A percentile compares a stretch with the other conserved stretches of the same genome.
phyloP scores from a whole-genome alignment of 805 yeast genomes.

The Cyberlindnera euphorbiiphila region DNA sequence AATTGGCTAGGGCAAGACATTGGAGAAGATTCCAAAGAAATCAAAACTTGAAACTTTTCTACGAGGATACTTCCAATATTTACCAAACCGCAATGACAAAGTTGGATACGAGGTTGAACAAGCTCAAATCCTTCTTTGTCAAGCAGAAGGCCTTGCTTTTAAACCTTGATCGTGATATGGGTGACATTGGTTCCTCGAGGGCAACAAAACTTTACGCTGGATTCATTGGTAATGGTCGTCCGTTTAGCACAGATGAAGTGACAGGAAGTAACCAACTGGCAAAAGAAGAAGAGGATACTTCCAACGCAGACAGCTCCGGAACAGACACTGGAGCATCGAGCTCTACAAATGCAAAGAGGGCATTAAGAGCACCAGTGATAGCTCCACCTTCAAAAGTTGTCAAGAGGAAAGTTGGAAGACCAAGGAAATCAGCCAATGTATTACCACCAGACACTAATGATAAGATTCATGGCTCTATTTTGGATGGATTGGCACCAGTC shows the following conservation, averaged over 20 bases:
- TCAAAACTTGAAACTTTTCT: constrained; percentile 25
- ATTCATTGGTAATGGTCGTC: constrained; percentile 16
- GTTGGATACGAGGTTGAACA: constrained; percentile 29
- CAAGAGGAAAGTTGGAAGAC: constrained; percentile 4
- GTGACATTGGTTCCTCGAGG: constrained; percentile 29
- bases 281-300: constrained; percentile 1
- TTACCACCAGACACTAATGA: background rate
- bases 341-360: background rate
- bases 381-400: background rate
- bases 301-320: constrained; percentile 15
- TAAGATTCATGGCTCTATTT: constrained; percentile 13
- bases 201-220: constrained; percentile 32
- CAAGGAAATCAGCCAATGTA: constrained; percentile 1
- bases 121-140: constrained; percentile 31
- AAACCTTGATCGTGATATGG: constrained; percentile 25
- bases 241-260: too few species aligned
- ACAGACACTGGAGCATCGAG: constrained; percentile 16
- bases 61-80: constrained; percentile 26
- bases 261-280: background rate
- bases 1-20: constrained; percentile 27
- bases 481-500: constrained; percentile 32
- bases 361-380: background rate
- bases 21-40: constrained; percentile 27
- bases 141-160: constrained; percentile 29
- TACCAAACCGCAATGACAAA: constrained; percentile 27